Evolutionary conservation across 2,329 filamentous ascomycete genomes (phyloP), one percentile per base, ranked within the genome.

Genomic region (Monosporascus cannonballus): DNA sequence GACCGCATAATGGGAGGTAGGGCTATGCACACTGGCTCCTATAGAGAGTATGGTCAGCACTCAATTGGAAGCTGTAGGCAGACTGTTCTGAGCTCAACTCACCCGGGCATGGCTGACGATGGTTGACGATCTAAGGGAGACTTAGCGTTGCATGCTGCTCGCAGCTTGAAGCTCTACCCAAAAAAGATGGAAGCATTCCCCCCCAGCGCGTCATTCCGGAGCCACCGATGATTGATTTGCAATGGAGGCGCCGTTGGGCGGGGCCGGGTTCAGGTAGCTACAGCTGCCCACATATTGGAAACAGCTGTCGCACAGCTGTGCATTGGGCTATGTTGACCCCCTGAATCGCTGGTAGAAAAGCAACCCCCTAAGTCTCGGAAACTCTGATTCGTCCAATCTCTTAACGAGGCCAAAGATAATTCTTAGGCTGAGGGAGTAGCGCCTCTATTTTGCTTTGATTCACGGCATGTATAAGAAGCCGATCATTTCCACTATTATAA

Each of bases 1-100:
- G 67, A 66, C 64, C 67, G 66, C 67, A 69, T 69, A 61, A 54
- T 69, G 57, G 60, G 57, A 59, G 57, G 53, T 56, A 45, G 48
- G 47, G 54, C 60, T 67, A 68, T 58, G 58, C 57, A 51, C 51
- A 54, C 44, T 51, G 57, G 53, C 54, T 60, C 55, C 64, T 67
- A 14, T 14, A 54, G 53, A 54, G 53, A 56, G 58, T 27, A 34
- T 45, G 27, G 53, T 66, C 57, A 64, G 61, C 50, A 55, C 50
- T 39, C 53, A 55, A 51, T 59, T 55, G 47, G 24, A 46, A 30
- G 42, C 4, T 15, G 22, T 7, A n/a, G 14, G 8, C 14, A n/a
- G 20, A 3, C 20, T 14, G 7, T 46, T 25, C 11, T n/a, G 7
- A 46, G 14, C 25, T n/a, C 30, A 25, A 57, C 60, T 64, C 54